phyloP scores from a whole-genome alignment of 2,329 filamentous ascomycete genomes.

The Colletotrichum lupini region DNA sequence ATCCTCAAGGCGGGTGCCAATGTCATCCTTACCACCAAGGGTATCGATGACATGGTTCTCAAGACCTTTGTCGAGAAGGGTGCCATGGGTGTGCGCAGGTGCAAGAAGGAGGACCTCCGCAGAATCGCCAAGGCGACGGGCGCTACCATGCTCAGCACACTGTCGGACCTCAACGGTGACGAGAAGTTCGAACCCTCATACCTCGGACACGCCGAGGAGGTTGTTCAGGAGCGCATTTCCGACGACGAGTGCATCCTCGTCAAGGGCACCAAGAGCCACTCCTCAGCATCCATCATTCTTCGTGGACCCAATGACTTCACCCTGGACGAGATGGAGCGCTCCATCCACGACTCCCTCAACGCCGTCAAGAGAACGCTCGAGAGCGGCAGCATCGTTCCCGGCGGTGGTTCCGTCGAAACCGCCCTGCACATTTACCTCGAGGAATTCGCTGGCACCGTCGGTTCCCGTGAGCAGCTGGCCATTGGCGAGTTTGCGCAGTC shows the following conservation, averaged over 20 bases:
- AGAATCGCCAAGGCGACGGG: slow-evolving; percentile 97
- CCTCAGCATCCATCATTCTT: slow-evolving; percentile 94
- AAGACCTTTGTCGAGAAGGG: slow-evolving; percentile 96
- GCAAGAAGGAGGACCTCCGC: slow-evolving; percentile 98
- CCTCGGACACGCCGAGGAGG: slow-evolving; percentile 92
- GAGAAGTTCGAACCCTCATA: slow-evolving; percentile 94
- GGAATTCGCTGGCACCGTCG: slow-evolving; percentile 97
- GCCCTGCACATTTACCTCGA: slow-evolving; percentile 98
- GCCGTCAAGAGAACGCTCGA: slow-evolving; percentile 98
- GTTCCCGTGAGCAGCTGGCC: slow-evolving; percentile 95
- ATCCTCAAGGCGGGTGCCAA: slow-evolving; percentile 98
- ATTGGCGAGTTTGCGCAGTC: slow-evolving; percentile 98
- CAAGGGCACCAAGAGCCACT: slow-evolving; percentile 94
- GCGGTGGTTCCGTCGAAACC: slow-evolving; percentile 97
- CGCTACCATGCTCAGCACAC: slow-evolving; percentile 89
- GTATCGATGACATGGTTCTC: slow-evolving; percentile 94
- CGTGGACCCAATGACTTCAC: slow-evolving; percentile 96
- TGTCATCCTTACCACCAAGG: slow-evolving; percentile 96
- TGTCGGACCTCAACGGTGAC: slow-evolving; percentile 97
- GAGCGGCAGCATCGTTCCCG: slow-evolving; percentile 95
- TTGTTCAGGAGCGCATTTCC: slow-evolving; percentile 97
- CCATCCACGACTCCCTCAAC: slow-evolving; percentile 94
- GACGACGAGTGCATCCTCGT: slow-evolving; percentile 98
- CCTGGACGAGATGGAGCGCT: slow-evolving; percentile 99
- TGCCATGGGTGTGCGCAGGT: slow-evolving; percentile 94